A percentile compares a stretch with the other conserved stretches of the same genome.
These are phyloP conservation scores for Rhynchospora pubera DNA, from an alignment of 176 grass and related monocot species.

Conservation along the genomic window DNA sequence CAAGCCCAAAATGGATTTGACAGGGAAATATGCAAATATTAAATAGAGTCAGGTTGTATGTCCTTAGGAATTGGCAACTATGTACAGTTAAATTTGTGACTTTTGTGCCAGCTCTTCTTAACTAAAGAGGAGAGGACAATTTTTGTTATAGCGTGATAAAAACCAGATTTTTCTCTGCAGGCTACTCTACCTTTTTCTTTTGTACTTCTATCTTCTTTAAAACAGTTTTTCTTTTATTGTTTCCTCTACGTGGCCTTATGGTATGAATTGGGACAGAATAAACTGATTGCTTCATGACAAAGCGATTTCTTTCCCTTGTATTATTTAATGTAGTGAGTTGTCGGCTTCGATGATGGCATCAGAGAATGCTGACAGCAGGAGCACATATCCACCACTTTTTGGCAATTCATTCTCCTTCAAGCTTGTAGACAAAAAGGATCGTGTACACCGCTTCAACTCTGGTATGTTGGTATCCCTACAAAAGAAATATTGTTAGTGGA, in stretches of 20 bases:
- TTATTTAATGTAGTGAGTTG: conserved; percentile 47
- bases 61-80: background rate
- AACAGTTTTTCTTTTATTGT: background rate
- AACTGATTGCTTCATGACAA: background rate
- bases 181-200: background rate
- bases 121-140: no score
- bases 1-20: background rate
- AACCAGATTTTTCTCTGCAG: background rate
- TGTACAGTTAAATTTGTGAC: background rate
- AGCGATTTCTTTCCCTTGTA: background rate
- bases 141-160: background rate
- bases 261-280: background rate
- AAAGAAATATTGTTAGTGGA: background rate
- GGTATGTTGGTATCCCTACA: conserved; percentile 32
- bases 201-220: no score
- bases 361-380: conserved; percentile 61
- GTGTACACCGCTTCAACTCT: conserved; percentile 77
- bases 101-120: background rate
- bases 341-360: conserved; percentile 64
- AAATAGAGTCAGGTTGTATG: background rate
- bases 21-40: background rate
- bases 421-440: conserved; percentile 65
- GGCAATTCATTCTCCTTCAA: conserved; percentile 92
- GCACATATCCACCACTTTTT: conserved; percentile 49
- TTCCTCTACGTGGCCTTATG: background rate